phyloP scores from a whole-genome alignment of 805 yeast species.

The Grigorovia transvaalensis region DNA sequence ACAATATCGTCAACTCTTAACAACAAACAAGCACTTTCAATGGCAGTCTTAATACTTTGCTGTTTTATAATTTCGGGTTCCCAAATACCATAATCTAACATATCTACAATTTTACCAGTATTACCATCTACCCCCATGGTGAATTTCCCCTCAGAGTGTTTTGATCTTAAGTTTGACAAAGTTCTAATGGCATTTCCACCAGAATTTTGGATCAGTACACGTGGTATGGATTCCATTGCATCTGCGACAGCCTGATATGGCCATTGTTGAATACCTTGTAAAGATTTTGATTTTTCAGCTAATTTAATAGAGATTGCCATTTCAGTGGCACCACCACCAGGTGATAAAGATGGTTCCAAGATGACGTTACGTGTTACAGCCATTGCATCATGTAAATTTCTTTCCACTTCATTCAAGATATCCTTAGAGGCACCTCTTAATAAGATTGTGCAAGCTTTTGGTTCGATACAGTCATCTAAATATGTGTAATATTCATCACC shows the following conservation, averaged over 20 bases:
- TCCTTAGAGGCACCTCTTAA: conserved; percentile 97
- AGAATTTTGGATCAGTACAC: conserved; percentile 93
- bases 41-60: conserved; percentile 95
- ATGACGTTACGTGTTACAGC: conserved; percentile 92
- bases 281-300: conserved; percentile 79
- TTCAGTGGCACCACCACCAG: conserved; percentile 99
- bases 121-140: conserved; percentile 95
- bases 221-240: conserved; percentile 96
- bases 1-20: conserved; percentile 97
- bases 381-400: conserved; percentile 97
- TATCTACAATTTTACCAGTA: conserved; percentile 84
- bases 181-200: conserved; percentile 94
- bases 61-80: conserved; percentile 98
- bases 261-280: conserved; percentile 96
- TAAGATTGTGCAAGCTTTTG: conserved; percentile 87
- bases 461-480: conserved; percentile 68
- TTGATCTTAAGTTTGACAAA: conserved; percentile 85
- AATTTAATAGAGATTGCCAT: conserved; percentile 91
- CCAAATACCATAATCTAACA: conserved; percentile 96
- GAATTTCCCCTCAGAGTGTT: conserved; percentile 81
- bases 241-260: conserved; percentile 98
- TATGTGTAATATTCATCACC: conserved; percentile 96
- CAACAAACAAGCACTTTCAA: conserved; percentile 90
- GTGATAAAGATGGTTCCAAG: conserved; percentile 88
- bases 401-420: conserved; percentile 88